Evolutionary conservation across 352 stramenopile genomes (phyloP).

Genomic region (Phytophthora pisi): DNA sequence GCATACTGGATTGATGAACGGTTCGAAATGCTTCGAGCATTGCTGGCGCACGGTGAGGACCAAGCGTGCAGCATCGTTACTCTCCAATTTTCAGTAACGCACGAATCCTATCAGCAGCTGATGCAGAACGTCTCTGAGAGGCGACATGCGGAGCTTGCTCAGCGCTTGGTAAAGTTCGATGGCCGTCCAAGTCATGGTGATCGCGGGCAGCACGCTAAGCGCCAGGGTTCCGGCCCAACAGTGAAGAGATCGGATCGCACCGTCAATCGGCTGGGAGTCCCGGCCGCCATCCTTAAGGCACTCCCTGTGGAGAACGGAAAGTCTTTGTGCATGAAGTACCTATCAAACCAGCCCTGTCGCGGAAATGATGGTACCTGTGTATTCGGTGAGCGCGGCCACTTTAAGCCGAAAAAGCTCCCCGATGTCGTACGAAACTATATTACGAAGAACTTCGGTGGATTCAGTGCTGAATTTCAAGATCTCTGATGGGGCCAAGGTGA

Average conservation of each 20-base stretch:
- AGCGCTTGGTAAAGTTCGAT: neutral
- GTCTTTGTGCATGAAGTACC: neutral
- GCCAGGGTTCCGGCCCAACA: neutral
- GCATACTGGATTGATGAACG: neutral
- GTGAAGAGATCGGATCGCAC: neutral
- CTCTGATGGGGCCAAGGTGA: neutral
- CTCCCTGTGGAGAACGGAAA: neutral
- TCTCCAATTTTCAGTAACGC: neutral
- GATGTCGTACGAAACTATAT: neutral
- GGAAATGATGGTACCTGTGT: neutral
- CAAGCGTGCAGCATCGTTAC: neutral
- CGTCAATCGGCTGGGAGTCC: neutral
- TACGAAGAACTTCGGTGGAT: neutral
- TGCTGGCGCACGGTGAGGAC: neutral
- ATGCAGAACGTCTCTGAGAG: neutral
- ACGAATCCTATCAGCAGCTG: neutral
- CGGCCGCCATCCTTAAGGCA: neutral
- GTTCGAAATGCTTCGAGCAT: neutral
- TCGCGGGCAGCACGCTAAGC: neutral
- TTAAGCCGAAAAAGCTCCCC: neutral
- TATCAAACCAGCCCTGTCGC: neutral
- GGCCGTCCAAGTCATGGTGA: neutral
- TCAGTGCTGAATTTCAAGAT: conserved; percentile 1
- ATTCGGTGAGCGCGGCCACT: neutral
- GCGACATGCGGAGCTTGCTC: neutral